Conservation (phyloP, 345 rosid genomes). For the Corymbia maculata region DNA sequence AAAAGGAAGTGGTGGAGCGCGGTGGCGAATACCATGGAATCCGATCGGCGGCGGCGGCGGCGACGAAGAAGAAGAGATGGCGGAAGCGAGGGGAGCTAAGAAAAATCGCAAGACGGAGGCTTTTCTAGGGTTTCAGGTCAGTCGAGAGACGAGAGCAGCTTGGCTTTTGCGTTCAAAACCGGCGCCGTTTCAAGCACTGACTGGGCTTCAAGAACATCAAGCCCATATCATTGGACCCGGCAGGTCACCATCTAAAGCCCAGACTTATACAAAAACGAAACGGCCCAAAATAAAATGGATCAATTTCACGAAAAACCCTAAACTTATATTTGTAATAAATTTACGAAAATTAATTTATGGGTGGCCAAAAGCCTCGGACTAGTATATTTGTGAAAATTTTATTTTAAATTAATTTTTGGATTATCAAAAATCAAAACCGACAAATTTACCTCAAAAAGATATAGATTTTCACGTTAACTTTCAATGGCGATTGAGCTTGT, state of each 20-base stretch:
- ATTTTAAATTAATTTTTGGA: too few species aligned
- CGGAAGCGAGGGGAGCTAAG: background rate
- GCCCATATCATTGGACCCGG: background rate
- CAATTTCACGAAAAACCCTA: too few species aligned
- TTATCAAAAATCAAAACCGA: too few species aligned
- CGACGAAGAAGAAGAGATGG: background rate
- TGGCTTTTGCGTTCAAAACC: background rate
- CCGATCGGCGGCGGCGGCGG: background rate
- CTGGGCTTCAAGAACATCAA: background rate
- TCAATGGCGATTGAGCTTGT: too few species aligned
- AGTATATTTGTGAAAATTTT: too few species aligned
- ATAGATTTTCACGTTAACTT: too few species aligned
- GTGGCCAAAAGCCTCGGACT: too few species aligned
- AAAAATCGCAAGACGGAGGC: background rate
- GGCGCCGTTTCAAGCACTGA: background rate
- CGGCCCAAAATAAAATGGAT: too few species aligned
- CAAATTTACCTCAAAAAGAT: too few species aligned
- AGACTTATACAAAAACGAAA: background rate
- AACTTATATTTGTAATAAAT: too few species aligned
- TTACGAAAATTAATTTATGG: too few species aligned
- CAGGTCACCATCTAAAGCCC: background rate
- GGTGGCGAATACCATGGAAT: background rate
- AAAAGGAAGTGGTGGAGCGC: background rate
- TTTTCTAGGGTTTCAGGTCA: background rate
- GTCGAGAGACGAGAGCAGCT: background rate